These are phyloP conservation scores for Pelargonium citronellum DNA, from an alignment of 441 rosid species.

Conservation along the genomic window DNA sequence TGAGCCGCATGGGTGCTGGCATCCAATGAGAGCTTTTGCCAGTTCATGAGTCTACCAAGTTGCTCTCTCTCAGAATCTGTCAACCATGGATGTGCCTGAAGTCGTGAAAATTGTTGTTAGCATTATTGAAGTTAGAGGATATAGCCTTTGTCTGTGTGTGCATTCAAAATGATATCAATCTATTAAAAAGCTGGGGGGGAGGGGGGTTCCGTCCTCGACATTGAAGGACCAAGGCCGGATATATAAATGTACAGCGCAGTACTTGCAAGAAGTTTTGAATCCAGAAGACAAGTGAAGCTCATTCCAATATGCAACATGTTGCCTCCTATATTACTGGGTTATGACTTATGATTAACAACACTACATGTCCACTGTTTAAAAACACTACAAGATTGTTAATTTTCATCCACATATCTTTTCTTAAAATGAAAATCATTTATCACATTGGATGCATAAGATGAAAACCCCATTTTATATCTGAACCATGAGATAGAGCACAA, in stretches of 20 bases:
- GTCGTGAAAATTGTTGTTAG: constrained; percentile 2
- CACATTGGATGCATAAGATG: too few species aligned
- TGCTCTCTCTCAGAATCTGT: constrained; percentile 77
- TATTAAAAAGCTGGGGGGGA: not conserved
- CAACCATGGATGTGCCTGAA: constrained; percentile 91
- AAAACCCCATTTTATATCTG: not conserved
- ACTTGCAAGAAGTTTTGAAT: not conserved
- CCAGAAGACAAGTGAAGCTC: not conserved
- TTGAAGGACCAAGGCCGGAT: not conserved
- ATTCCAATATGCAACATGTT: not conserved
- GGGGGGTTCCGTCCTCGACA: not conserved
- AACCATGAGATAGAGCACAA: not conserved
- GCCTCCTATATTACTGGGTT: not conserved
- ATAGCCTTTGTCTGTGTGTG: not conserved
- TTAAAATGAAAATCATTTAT: too few species aligned
- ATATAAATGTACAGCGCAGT: not conserved
- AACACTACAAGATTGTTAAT: not conserved
- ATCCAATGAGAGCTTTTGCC: constrained; percentile 86
- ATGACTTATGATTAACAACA: too few species aligned
- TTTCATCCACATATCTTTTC: not conserved
- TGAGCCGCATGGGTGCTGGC: constrained; percentile 94
- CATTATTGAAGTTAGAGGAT: not conserved
- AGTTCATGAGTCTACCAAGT: constrained; percentile 70
- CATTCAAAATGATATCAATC: not conserved
- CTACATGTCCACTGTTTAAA: not conserved